Conservation (phyloP, 2,329 filamentous ascomycete species). For the Scedosporium boydii region DNA sequence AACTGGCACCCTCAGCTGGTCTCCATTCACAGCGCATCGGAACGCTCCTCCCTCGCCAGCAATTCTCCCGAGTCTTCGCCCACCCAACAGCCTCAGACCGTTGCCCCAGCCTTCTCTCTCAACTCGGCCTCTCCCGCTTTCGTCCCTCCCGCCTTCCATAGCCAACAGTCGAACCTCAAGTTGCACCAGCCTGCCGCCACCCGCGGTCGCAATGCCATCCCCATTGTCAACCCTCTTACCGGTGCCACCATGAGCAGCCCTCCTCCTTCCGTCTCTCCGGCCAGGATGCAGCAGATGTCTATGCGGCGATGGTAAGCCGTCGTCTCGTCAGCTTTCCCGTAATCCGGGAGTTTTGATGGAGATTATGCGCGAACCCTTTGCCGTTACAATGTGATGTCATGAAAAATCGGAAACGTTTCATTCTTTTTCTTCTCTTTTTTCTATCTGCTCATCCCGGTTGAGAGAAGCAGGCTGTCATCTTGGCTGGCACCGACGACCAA, state of each 20-base stretch:
- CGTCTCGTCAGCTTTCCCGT: neutral
- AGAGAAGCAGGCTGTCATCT: conserved; percentile 2
- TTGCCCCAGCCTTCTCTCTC: conserved; percentile 67
- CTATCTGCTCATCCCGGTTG: conserved; percentile 2
- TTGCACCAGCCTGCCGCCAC: conserved; percentile 85
- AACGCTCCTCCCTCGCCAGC: conserved; percentile 90
- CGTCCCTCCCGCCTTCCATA: conserved; percentile 55
- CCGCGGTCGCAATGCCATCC: conserved; percentile 87
- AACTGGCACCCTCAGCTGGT: conserved; percentile 55
- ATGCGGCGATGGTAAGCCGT: conserved; percentile 44
- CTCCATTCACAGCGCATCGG: conserved; percentile 86
- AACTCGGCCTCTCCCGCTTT: conserved; percentile 59
- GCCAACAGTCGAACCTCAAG: conserved; percentile 60
- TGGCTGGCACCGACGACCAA: conserved; percentile 5
- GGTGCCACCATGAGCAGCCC: conserved; percentile 83
- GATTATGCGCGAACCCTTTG: conserved; percentile 5
- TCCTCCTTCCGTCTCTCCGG: conserved; percentile 60
- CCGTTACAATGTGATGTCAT: neutral
- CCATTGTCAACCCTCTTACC: conserved; percentile 92
- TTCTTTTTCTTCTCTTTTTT: neutral
- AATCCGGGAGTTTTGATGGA: neutral
- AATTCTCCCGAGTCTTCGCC: conserved; percentile 89
- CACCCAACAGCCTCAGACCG: conserved; percentile 74
- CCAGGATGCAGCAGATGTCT: conserved; percentile 45
- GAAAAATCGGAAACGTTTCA: neutral